Evolutionary conservation across 108 stramenopile genomes (phyloP), one percentile per base, ranked within the genome.

Genomic region (Conticribra guillardii): DNA sequence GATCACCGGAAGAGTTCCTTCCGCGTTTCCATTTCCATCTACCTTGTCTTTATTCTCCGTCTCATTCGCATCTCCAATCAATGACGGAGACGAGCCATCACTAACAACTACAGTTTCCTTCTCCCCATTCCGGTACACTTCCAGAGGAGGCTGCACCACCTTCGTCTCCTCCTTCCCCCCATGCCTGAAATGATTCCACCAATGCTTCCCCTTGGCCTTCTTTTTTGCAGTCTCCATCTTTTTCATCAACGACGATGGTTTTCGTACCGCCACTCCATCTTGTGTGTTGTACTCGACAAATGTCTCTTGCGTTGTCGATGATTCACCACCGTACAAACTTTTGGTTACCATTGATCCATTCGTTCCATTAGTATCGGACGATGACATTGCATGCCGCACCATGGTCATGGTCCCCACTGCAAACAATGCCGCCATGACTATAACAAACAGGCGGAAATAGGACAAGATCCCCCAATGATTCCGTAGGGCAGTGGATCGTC

Each of bases 181-280:
- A 4, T 19, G 50, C 16, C 50, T 70, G 18, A 27, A 50, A 18
- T 44, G 60, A 24, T 37, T 37, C 66, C 66, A 67, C 66, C 56
- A 67, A 46, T 67, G 56, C 47, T n/a, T 50, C 56, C 58, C 50
- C 49, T 67, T 22, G 19, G 48, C 51, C 67, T 46, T 59, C 51
- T 34, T 53, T 34, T 62, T 74, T 18, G 79, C 73, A 16, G 61
- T 74, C 41, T 74, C 54, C 45, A 74, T 80, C 67, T 62, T 69
- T 50, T 73, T 63, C 59, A 69, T 19, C 59, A 69, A n/a, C 15
- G 41, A 4, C 5, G 53, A 46, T n/a, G 37, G 37, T 56, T 46
- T 11, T 41, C 28, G 23, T 5, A 23, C 41, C 15, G 19, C 8
- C 24, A n/a, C 34, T 67, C 32, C 60, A 60, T 60, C n/a, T 4